Conservation (phyloP, 108 stramenopile species). For the Cyclotella atomus region DNA sequence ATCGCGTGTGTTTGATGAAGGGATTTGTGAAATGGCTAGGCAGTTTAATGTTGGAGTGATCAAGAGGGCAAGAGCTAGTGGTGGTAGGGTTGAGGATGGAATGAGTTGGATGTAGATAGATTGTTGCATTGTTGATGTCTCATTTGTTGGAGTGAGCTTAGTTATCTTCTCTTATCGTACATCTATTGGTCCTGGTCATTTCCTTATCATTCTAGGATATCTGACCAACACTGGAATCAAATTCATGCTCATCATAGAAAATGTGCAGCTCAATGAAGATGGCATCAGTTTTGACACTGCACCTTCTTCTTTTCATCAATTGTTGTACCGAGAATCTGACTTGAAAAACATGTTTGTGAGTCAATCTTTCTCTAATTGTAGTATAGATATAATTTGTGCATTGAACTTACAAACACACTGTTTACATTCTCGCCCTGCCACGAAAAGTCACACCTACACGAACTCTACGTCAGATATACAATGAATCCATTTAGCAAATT, state of each 20-base stretch:
- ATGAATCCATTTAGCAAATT: constrained; percentile 52
- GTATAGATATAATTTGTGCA: too few species aligned
- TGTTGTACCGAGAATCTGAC: constrained; percentile 29
- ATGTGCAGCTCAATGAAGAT: constrained; percentile 27
- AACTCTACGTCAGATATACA: constrained; percentile 48
- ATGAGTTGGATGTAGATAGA: constrained; percentile 10
- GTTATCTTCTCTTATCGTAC: too few species aligned
- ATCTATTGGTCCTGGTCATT: too few species aligned
- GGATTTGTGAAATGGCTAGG: constrained; percentile 31
- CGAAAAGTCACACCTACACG: constrained; percentile 36
- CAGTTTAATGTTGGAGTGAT: constrained; percentile 13
- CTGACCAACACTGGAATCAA: constrained; percentile 55
- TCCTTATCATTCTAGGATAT: too few species aligned
- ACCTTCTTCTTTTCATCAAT: neutral
- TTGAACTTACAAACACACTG: too few species aligned
- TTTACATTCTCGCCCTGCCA: too few species aligned
- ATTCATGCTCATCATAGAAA: constrained; percentile 43
- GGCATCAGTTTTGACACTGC: constrained; percentile 15
- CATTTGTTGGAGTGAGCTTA: too few species aligned
- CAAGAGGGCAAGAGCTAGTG: neutral
- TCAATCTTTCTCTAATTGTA: too few species aligned
- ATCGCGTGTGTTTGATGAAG: constrained; percentile 42
- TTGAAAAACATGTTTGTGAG: constrained; percentile 48
- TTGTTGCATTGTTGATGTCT: too few species aligned
- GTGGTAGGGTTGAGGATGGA: neutral